A percentile compares a stretch with the other conserved stretches of the same genome.
phyloP scores from a whole-genome alignment of 1,284 basidiomycete genomes.

The Fomitopsis palustris region DNA sequence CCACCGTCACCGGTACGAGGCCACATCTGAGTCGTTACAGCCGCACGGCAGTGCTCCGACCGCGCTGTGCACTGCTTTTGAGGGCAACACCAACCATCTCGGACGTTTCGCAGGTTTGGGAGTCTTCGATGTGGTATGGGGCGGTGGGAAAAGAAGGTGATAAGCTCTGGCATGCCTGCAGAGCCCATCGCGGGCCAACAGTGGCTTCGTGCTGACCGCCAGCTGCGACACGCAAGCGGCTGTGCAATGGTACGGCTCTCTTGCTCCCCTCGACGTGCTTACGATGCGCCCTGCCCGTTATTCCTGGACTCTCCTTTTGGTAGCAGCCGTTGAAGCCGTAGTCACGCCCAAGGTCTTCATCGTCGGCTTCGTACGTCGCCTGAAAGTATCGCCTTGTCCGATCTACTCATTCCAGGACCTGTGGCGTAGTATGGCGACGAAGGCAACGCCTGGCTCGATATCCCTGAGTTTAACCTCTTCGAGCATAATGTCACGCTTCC shows the following conservation, averaged over 20 bases:
- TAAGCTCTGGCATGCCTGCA: neutral
- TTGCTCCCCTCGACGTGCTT: neutral
- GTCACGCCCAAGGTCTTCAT: constrained; percentile 17
- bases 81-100: too few species aligned
- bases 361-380: constrained; percentile 10
- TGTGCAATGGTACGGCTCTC: neutral
- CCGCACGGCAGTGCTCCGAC: too few species aligned
- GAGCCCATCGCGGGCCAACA: neutral
- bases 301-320: neutral
- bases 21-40: too few species aligned
- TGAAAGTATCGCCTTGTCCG: too few species aligned
- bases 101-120: too few species aligned
- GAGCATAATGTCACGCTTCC: constrained; percentile 32
- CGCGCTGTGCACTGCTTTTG: too few species aligned
- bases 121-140: neutral
- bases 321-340: neutral
- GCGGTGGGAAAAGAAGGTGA: neutral
- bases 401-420: neutral
- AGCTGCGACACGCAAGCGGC: neutral
- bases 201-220: neutral
- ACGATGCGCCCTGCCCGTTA: neutral
- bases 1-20: too few species aligned
- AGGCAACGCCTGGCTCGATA: constrained; percentile 12
- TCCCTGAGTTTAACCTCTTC: constrained; percentile 29
- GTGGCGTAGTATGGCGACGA: constrained; percentile 14